Evolutionary conservation across 2,329 filamentous ascomycete genomes (phyloP).

Genomic region (Cladosporium austrohemisphaericum): DNA sequence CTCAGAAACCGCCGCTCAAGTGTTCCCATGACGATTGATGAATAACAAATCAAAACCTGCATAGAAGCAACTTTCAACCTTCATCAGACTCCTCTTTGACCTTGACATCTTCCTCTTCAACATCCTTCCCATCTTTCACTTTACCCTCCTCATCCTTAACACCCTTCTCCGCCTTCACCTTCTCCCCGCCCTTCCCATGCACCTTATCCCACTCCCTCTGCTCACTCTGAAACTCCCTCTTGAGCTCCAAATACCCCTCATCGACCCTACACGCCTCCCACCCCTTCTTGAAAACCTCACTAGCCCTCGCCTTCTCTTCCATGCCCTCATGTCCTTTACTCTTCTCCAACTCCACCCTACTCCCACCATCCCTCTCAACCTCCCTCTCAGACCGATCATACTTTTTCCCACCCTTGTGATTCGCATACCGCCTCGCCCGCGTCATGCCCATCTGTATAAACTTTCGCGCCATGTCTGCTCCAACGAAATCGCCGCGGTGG

Average conservation of each 20-base stretch:
- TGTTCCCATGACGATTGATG: not conserved
- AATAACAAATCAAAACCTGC: not conserved
- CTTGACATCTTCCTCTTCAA: not conserved
- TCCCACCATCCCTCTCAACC: conserved; percentile 24
- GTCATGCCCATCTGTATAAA: conserved; percentile 67
- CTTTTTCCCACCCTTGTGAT: conserved; percentile 54
- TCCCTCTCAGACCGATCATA: conserved; percentile 43
- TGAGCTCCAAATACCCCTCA: conserved; percentile 44
- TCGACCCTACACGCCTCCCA: conserved; percentile 48
- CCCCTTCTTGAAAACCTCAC: conserved; percentile 46
- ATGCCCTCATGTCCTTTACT: conserved; percentile 44
- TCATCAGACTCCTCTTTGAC: conserved; percentile 6
- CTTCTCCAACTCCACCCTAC: conserved; percentile 39
- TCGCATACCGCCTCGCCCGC: conserved; percentile 56
- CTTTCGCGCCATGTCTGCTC: conserved; percentile 62
- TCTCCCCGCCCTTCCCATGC: not conserved
- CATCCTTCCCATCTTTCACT: not conserved
- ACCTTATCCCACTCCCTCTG: conserved; percentile 41
- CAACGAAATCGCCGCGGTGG: conserved; percentile 54
- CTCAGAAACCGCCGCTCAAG: too few relatives aligned
- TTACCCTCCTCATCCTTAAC: not conserved
- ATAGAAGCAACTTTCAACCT: not conserved
- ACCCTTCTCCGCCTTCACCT: not conserved
- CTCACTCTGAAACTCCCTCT: conserved; percentile 46
- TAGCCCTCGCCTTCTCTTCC: conserved; percentile 50